Conservation (phyloP, 148 eudicot genomes). For the Diospyros lotus region DNA sequence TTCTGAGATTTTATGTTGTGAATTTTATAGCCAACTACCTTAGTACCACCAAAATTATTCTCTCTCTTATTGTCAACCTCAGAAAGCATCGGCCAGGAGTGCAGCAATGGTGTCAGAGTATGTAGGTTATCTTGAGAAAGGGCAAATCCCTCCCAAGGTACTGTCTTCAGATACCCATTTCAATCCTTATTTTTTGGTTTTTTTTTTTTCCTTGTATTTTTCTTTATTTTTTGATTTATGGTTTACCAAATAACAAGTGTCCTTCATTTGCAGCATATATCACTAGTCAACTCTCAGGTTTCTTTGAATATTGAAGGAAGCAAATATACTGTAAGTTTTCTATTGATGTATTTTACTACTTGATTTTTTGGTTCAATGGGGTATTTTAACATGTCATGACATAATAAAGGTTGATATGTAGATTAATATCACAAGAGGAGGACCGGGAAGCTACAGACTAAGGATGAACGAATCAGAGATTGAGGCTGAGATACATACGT, state of each 20-base stretch:
- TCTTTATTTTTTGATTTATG: neutral
- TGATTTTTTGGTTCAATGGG: neutral
- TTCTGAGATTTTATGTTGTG: neutral
- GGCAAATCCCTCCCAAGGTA: slow-evolving; percentile 99
- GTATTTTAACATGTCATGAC: slow-evolving; percentile 6
- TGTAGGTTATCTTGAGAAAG: slow-evolving; percentile 96
- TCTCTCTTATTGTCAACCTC: slow-evolving; percentile 21
- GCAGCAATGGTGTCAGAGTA: slow-evolving; percentile 96
- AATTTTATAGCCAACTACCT: neutral
- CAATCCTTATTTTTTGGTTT: neutral
- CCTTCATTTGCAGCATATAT: slow-evolving; percentile 82
- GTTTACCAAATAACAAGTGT: neutral
- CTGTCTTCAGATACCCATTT: slow-evolving; percentile 1
- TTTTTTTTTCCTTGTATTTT: neutral
- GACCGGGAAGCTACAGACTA: slow-evolving; percentile 93
- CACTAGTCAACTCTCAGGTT: slow-evolving; percentile 89
- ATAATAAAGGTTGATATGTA: slow-evolving; percentile 18
- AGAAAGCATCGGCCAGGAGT: slow-evolving; percentile 99
- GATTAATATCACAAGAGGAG: slow-evolving; percentile 92
- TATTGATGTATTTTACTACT: neutral
- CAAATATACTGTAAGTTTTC: slow-evolving; percentile 80
- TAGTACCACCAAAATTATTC: slow-evolving; percentile 6
- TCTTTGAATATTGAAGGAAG: slow-evolving; percentile 96
- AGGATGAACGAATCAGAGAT: slow-evolving; percentile 79
- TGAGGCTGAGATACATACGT: slow-evolving; percentile 97